Percentiles rank a stretch among this genome's conserved stretches.
Conservation (phyloP, 192 early-diverging fungal species). For the Gigaspora rosea region DNA sequence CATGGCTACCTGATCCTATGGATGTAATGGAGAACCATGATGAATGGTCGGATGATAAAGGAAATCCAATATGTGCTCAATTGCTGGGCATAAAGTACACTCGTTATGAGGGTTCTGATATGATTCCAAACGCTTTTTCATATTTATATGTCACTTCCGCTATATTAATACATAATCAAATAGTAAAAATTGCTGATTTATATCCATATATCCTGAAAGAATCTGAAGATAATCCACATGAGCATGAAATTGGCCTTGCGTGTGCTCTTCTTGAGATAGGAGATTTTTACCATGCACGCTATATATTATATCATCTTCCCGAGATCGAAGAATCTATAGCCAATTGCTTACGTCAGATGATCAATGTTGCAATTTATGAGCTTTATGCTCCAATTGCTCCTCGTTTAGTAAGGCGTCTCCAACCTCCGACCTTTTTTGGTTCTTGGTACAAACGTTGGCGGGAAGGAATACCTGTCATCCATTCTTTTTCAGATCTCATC, state of each 20-base stretch:
- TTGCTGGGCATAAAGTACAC: conserved; percentile 13
- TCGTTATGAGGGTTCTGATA: not conserved
- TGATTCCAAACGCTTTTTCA: not conserved
- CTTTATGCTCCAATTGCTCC: conserved; percentile 53
- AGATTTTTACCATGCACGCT: conserved; percentile 51
- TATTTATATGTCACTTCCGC: not conserved
- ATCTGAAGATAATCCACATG: not conserved
- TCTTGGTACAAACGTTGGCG: conserved; percentile 10
- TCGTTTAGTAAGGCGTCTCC: conserved; percentile 9
- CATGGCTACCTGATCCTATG: conserved; percentile 56
- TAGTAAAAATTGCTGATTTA: conserved; percentile 57
- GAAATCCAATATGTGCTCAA: conserved; percentile 63
- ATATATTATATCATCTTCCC: conserved; percentile 55
- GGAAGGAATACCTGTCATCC: conserved; percentile 13
- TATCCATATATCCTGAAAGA: conserved; percentile 32
- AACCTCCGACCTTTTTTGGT: conserved; percentile 23
- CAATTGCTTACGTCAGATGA: conserved; percentile 59
- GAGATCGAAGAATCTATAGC: conserved; percentile 61
- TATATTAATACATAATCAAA: not conserved
- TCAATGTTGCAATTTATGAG: conserved; percentile 60
- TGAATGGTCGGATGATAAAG: conserved; percentile 11
- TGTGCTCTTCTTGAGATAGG: conserved; percentile 66
- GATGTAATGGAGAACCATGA: not conserved
- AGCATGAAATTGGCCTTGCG: conserved; percentile 63
- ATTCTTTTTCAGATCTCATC: conserved; percentile 16